Conservation (phyloP, 257 asterid genomes). For the Solanum infundibuliforme region DNA sequence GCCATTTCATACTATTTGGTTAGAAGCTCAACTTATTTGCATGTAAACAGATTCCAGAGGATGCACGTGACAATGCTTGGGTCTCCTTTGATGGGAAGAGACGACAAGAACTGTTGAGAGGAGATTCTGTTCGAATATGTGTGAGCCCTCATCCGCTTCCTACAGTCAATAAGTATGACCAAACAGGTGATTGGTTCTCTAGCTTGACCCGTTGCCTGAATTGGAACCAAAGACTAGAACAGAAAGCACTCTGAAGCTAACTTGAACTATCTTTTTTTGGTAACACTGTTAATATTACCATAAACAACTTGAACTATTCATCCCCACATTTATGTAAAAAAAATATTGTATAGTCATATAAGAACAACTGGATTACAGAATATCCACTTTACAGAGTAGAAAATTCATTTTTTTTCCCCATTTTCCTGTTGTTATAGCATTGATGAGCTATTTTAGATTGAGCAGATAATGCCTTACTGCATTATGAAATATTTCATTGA, state of each 20-base stretch:
- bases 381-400: not conserved
- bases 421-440: not conserved
- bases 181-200: conserved; percentile 95
- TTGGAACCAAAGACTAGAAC: conserved; percentile 97
- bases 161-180: conserved; percentile 82
- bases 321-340: conserved; percentile 8
- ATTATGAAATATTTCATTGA: not conserved
- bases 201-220: conserved; percentile 96
- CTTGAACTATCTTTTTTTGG: not conserved
- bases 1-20: not conserved
- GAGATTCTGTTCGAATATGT: conserved; percentile 75
- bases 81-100: conserved; percentile 98
- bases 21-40: not conserved
- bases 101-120: conserved; percentile 86
- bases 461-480: not conserved
- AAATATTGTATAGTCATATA: conserved; percentile 37
- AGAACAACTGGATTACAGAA: not conserved
- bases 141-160: conserved; percentile 99
- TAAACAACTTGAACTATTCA: not conserved
- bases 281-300: not conserved
- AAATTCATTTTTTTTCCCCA: not conserved
- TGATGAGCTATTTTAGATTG: not conserved
- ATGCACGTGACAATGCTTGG: conserved; percentile 96
- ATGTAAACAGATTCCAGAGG: conserved; percentile 57
- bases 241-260: conserved; percentile 62